A percentile compares a stretch with the other conserved stretches of the same genome.
Conservation (phyloP, 139 green algal genomes). For the Chlamydomonas sphaeroides region DNA sequence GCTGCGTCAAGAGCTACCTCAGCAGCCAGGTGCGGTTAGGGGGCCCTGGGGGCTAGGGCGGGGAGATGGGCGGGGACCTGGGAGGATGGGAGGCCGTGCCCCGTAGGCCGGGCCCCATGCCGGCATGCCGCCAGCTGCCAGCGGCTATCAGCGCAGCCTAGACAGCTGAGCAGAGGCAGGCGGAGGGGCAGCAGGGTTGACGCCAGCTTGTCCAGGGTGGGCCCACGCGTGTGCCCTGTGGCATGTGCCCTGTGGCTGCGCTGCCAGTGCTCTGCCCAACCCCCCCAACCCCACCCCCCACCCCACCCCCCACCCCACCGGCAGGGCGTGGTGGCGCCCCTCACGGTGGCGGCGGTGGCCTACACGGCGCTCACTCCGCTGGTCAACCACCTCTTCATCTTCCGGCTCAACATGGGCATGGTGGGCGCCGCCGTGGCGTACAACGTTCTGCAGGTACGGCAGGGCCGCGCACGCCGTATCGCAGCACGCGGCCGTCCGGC, state of each 20-base stretch:
- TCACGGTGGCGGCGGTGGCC: conserved; percentile 2
- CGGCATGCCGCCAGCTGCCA: too few relatives aligned
- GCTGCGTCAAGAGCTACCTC: conserved; percentile 31
- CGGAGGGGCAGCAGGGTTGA: too few relatives aligned
- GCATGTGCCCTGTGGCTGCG: not conserved
- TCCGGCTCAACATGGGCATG: conserved; percentile 15
- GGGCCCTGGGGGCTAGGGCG: not conserved
- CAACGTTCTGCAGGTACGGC: conserved; percentile 24
- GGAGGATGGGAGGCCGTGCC: too few relatives aligned
- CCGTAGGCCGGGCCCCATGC: too few relatives aligned
- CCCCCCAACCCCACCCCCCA: not conserved
- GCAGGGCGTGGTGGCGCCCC: conserved; percentile 33
- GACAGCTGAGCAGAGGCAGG: too few relatives aligned
- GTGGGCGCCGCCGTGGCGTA: conserved; percentile 35
- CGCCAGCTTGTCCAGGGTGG: too few relatives aligned
- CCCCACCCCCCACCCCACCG: not conserved
- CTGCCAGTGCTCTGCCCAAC: not conserved
- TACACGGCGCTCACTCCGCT: conserved; percentile 8
- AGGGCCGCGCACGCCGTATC: too few relatives aligned
- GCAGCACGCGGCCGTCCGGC: too few relatives aligned
- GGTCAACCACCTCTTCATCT: conserved; percentile 47
- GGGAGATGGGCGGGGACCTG: not conserved
- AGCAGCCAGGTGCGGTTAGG: conserved; percentile 16
- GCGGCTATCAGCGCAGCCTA: too few relatives aligned
- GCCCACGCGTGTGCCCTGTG: too few relatives aligned